Percentiles rank a stretch among this genome's conserved stretches.
These are phyloP conservation scores for Sporothrix variecibatus DNA, from an alignment of 2,329 filamentous ascomycete genomes.

Conservation along the genomic window DNA sequence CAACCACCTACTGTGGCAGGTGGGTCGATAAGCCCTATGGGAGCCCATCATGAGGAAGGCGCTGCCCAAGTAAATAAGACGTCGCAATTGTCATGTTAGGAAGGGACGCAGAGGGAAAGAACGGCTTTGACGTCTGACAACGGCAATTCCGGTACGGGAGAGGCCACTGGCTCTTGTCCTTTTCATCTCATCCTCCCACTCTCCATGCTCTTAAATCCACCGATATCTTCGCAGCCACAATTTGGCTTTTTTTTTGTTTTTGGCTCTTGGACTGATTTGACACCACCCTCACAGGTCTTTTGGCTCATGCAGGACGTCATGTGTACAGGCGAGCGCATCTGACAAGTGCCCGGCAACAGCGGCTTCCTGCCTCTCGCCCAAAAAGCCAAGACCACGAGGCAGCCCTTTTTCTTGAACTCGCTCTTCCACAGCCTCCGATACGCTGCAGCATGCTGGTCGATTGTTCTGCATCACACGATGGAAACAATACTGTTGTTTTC, in stretches of 20 bases:
- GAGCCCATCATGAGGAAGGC: not conserved
- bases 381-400: slow-evolving; percentile 10
- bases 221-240: not conserved
- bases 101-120: not conserved
- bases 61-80: not conserved
- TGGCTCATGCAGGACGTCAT: slow-evolving; percentile 11
- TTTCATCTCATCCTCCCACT: not conserved
- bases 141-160: not conserved
- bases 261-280: too few relatives aligned
- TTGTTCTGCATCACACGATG: not conserved
- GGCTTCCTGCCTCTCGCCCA: slow-evolving; percentile 8
- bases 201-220: not conserved
- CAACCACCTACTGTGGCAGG: not conserved
- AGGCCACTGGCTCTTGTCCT: not conserved
- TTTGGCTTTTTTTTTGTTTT: too few relatives aligned
- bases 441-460: not conserved
- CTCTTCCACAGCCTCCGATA: slow-evolving; percentile 8
- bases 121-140: not conserved
- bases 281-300: not conserved
- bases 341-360: slow-evolving; percentile 10
- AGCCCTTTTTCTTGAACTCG: not conserved
- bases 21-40: slow-evolving; percentile 7
- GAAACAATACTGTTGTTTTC: not conserved
- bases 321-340: not conserved
- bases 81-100: not conserved